Conservation (phyloP, 306 rosid genomes). For the Dalbergia cochinchinensis region DNA sequence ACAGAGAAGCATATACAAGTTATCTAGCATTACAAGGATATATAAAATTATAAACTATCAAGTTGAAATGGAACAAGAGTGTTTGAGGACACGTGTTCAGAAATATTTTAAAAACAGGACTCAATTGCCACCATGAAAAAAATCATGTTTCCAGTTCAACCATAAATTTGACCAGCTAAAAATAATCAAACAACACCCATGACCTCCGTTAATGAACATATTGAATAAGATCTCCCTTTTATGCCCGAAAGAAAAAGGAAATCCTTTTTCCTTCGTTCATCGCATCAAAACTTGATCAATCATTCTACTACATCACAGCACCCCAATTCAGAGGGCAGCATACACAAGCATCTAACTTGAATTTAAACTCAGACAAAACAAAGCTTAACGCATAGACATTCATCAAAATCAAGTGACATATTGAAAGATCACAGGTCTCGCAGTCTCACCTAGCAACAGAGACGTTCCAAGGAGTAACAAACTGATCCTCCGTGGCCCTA, state of each 20-base stretch:
- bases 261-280: neutral
- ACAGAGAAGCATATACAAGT: constrained; percentile 15
- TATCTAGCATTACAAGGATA: neutral
- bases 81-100: neutral
- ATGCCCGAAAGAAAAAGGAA: neutral
- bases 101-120: neutral
- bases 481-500: constrained; percentile 83
- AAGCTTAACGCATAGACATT: constrained; percentile 12
- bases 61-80: neutral
- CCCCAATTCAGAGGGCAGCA: neutral
- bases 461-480: constrained; percentile 89
- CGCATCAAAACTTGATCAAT: constrained; percentile 21
- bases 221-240: constrained; percentile 34
- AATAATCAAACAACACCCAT: neutral
- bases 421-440: constrained; percentile 28
- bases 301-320: neutral
- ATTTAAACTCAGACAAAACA: constrained; percentile 9
- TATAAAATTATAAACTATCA: neutral
- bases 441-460: constrained; percentile 83
- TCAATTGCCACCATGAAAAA: neutral
- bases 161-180: neutral
- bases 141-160: neutral
- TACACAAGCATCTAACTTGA: constrained; percentile 2
- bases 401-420: neutral
- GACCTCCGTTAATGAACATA: constrained; percentile 8